Conservation (phyloP, 768 basidiomycete genomes). For the Tubosaeta sp. region DNA sequence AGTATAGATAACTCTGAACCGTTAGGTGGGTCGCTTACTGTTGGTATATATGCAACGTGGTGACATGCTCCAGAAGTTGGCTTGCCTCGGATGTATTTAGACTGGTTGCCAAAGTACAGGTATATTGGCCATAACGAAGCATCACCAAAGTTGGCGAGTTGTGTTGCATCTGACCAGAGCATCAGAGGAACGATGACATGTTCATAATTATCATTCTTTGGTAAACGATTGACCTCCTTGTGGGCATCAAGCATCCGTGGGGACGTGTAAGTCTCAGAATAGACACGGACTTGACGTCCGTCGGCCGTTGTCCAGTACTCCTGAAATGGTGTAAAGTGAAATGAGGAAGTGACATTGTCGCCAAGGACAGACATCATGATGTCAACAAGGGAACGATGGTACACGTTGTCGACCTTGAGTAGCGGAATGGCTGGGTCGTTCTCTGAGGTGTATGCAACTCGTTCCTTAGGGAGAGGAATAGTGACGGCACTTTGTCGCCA, state of each 20-base stretch:
- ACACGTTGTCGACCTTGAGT: background rate
- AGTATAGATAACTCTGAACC: background rate
- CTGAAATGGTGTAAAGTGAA: conserved; percentile 2
- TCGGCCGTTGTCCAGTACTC: background rate
- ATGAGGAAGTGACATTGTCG: background rate
- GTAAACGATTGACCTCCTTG: background rate
- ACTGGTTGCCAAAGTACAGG: conserved; percentile 16
- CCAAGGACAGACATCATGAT: conserved; percentile 1
- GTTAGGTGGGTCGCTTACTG: background rate
- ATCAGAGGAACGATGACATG: conserved; percentile 10
- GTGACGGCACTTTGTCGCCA: conserved; percentile 2
- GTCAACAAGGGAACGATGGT: background rate
- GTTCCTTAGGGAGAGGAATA: conserved; percentile 1
- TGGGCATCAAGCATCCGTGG: background rate
- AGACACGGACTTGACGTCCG: background rate
- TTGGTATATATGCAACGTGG: conserved; percentile 15
- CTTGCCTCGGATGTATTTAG: conserved; percentile 9
- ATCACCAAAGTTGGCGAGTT: conserved; percentile 27
- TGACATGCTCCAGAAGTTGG: conserved; percentile 12
- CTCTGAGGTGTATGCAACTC: background rate
- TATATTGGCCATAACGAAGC: conserved; percentile 27
- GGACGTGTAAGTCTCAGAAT: background rate
- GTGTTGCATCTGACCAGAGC: conserved; percentile 26
- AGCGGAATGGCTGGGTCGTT: background rate
- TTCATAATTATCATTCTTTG: conserved; percentile 2